phyloP scores from a whole-genome alignment of 192 early-diverging fungal species.

The Podila verticillata region DNA sequence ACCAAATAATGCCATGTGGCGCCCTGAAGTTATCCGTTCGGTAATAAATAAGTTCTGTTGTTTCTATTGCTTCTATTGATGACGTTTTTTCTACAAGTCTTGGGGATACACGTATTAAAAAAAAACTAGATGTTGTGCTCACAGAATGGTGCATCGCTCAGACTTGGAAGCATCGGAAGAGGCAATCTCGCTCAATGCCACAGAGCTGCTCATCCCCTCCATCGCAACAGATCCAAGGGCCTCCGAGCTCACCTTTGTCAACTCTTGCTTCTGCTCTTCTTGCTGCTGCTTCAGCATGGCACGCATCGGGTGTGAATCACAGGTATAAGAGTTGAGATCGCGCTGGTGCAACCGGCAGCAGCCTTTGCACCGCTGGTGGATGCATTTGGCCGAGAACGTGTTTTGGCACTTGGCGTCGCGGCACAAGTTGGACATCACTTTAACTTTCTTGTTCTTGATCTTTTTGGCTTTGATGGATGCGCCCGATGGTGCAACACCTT shows the following conservation, averaged over 20 bases:
- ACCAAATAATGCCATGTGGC: not conserved
- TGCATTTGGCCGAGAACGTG: slow-evolving; percentile 30
- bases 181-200: no score
- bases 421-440: slow-evolving; percentile 9
- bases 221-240: not conserved
- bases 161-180: not conserved
- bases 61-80: no score
- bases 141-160: slow-evolving; percentile 1
- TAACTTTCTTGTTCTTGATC: not conserved
- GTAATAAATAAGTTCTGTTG: no score
- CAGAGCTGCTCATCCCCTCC: not conserved
- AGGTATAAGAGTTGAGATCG: slow-evolving; percentile 12
- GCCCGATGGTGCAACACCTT: not conserved
- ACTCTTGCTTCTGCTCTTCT: not conserved
- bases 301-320: slow-evolving; percentile 24
- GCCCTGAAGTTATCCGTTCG: no score
- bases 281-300: slow-evolving; percentile 14
- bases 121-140: no score
- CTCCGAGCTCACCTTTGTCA: slow-evolving; percentile 32
- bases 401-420: slow-evolving; percentile 21
- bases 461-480: not conserved
- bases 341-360: slow-evolving; percentile 39
- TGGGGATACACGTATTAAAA: no score
- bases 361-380: slow-evolving; percentile 32
- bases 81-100: no score